Conservation (phyloP, 148 eudicot species). For the Rhododendron simsii region DNA sequence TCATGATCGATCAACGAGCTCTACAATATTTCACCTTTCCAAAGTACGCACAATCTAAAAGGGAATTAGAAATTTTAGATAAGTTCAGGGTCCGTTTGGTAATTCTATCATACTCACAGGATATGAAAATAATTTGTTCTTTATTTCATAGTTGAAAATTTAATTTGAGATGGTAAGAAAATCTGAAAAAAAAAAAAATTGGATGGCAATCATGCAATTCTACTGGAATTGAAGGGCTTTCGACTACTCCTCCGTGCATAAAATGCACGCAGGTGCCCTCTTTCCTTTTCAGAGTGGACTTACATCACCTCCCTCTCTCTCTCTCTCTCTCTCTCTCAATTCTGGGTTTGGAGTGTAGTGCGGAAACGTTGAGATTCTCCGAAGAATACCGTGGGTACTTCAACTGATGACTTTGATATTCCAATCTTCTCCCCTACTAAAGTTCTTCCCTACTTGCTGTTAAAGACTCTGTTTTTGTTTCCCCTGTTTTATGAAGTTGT, state of each 20-base stretch:
- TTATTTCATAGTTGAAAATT: not conserved
- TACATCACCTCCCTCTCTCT: not conserved
- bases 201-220: constrained; percentile 4
- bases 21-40: no score
- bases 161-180: no score
- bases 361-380: constrained; percentile 2
- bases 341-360: not conserved
- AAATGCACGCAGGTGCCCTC: not conserved
- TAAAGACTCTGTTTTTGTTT: not conserved
- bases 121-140: no score
- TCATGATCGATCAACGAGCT: no score
- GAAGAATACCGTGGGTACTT: not conserved
- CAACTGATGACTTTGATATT: not conserved
- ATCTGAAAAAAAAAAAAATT: not conserved
- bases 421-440: not conserved
- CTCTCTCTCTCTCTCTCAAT: constrained; percentile 9
- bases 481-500: not conserved
- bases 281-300: not conserved
- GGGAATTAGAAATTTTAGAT: not conserved
- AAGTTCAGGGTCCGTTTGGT: not conserved
- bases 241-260: not conserved
- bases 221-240: not conserved
- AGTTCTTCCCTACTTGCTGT: not conserved
- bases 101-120: not conserved
- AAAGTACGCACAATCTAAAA: not conserved